Evolutionary conservation across 1,284 basidiomycete species (phyloP), one percentile per base, ranked within the genome.

Genomic region (Trametes versicolor): DNA sequence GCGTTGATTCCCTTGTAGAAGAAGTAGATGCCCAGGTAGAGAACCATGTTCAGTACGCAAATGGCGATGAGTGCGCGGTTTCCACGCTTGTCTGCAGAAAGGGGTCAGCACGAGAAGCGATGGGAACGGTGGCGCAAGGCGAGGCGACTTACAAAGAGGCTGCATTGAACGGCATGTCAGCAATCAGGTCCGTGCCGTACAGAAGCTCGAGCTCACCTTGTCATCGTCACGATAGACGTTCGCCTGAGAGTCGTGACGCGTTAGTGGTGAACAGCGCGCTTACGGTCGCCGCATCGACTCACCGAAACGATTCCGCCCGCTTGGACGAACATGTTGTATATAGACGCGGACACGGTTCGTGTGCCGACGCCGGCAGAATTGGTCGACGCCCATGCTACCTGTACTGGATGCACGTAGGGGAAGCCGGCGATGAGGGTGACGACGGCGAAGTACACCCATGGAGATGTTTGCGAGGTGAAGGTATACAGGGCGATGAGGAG

Each of bases 271-370:
- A 17, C 10, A 8, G 4, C 13, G n/a, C 9, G 41, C 52, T n/a
- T 45, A n/a, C 21, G 19, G 53, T 27, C 37, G 36, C 10, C 6
- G 54, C 8, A 10, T 34, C 32, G 8, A 79, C 82, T 65, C 65
- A 86, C 85, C 65, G 82, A 81, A 43, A 84, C 74, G 47, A 87
- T 83, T 12, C 78, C 81, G 4, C 85, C 83, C 0, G 82, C 82
- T 72, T 88, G 87, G 10, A 88, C 86, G 70, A 85, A 87, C 83
- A 90, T 88, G 64, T 88, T 89, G 72, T 89, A 89, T 49, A 87
- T 74, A 1, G 77, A 80, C 12, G 86, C 86, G 21, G 85, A 87
- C 5, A 88, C 77, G 4, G 87, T 87, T 49, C 87, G 82, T 71
- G 82, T 86, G 45, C 83, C 77, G 1, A 89, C 87, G 60, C 84